These are phyloP conservation scores for Pseudogymnoascus destructans DNA, from an alignment of 2,329 filamentous ascomycete genomes.

Conservation along the genomic window DNA sequence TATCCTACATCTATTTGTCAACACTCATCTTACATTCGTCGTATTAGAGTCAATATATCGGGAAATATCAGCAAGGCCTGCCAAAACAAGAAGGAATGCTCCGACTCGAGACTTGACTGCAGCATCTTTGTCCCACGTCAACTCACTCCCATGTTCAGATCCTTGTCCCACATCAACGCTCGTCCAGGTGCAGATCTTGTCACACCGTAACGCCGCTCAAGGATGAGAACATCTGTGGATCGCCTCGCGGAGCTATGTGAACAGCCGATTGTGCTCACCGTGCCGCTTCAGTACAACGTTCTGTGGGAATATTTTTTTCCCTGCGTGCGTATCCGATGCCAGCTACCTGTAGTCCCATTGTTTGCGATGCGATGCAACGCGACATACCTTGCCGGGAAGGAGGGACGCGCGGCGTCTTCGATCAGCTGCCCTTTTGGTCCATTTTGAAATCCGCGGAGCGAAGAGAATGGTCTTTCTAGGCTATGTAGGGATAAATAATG, in stretches of 20 bases:
- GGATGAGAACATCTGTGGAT: not conserved
- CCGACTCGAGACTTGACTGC: not conserved
- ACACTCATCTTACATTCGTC: not conserved
- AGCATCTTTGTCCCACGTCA: not conserved
- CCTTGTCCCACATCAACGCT: not conserved
- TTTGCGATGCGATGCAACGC: not conserved
- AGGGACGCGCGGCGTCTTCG: not conserved
- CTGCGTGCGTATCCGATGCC: not conserved
- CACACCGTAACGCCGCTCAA: not conserved
- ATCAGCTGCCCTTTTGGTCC: not conserved
- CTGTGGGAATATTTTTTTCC: not conserved
- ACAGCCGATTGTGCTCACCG: not conserved
- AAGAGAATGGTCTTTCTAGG: not conserved
- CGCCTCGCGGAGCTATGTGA: not conserved
- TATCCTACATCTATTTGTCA: not conserved
- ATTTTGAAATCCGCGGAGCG: not conserved
- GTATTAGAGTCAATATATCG: not conserved
- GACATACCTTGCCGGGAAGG: not conserved
- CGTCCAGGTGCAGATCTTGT: not conserved
- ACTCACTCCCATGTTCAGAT: not conserved
- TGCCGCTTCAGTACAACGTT: not conserved
- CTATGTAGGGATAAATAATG: not conserved
- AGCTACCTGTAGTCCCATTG: not conserved
- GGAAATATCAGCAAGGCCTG: not conserved
- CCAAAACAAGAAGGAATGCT: not conserved